Evolutionary conservation across 1,284 basidiomycete species (phyloP), one percentile per base, ranked within the genome.

Genomic region (Leccinum huronense): DNA sequence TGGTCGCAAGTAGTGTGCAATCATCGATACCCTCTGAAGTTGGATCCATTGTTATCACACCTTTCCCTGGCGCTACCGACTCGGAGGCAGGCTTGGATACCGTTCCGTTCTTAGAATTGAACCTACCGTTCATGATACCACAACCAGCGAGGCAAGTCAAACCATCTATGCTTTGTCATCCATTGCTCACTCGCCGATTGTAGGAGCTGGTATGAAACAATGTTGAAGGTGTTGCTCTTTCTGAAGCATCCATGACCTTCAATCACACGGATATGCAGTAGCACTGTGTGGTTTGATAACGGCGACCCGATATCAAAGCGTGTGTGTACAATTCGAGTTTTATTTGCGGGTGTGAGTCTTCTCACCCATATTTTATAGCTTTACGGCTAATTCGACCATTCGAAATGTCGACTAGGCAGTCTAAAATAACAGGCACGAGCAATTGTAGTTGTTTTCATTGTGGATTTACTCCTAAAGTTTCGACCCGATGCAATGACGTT

Each of bases 21-120:
- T 99, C 70, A 95, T 98, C 65, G 97, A 98, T 79, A 95, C 94
- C 1, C 95, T 91, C 81, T 96, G 93, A 99, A 81, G 98, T 96
- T 0, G 96, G 96, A 58, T 94, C 93, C 5, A 97, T 98, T 79
- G 89, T 96, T 68, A 86, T 99, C 67, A 95, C 96, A 27, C 96
- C 97, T 9, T 88, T 98, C 80, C 96, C 97, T 53, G 96, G 97
- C 69, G 95, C 95, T 6, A 27, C 23, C 23, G 23, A 27, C 23
- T 27, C 23, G 23, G 23, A 27, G 23, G 23, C 23, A 27, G 23
- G 23, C 23, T 27, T 27, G 23, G 23, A 27, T 27, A 27, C 23
- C 23, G 23, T 27, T 27, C 23, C 23, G 23, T 27, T 27, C 23
- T 27, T 27, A 27, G 97, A 65, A 91, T 97, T 71, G 89, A 97